These are phyloP conservation scores for Hawksworthiomyces lignivorus DNA, from an alignment of 2,329 filamentous ascomycete genomes.

Conservation along the genomic window DNA sequence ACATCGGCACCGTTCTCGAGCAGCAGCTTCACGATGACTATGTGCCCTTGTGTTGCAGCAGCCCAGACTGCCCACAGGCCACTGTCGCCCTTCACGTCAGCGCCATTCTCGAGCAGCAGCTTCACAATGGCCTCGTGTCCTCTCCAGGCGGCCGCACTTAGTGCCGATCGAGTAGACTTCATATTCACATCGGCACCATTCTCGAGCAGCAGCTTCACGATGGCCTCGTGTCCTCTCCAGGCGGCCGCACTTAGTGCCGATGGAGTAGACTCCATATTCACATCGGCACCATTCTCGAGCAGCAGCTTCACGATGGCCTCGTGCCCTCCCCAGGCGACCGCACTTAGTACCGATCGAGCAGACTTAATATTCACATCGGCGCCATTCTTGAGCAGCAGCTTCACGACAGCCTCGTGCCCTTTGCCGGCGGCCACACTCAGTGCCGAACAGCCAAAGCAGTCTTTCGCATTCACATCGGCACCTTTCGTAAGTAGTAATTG, in stretches of 20 bases:
- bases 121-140: background rate
- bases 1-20: no score
- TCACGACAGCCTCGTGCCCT: background rate
- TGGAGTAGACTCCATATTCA: background rate
- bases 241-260: background rate
- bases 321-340: background rate
- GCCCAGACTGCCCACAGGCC: no score
- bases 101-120: background rate
- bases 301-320: background rate
- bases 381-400: background rate
- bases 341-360: background rate
- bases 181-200: background rate
- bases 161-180: background rate
- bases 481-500: no score
- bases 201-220: background rate
- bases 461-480: no score
- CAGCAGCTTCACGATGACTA: no score
- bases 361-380: background rate
- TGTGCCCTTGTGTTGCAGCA: no score
- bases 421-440: no score
- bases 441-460: no score
- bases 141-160: background rate
- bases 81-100: no score
- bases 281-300: background rate
- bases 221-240: background rate